These are phyloP conservation scores for Petunia hybrid DNA, from an alignment of 305 asterid species.

Conservation along the genomic window DNA sequence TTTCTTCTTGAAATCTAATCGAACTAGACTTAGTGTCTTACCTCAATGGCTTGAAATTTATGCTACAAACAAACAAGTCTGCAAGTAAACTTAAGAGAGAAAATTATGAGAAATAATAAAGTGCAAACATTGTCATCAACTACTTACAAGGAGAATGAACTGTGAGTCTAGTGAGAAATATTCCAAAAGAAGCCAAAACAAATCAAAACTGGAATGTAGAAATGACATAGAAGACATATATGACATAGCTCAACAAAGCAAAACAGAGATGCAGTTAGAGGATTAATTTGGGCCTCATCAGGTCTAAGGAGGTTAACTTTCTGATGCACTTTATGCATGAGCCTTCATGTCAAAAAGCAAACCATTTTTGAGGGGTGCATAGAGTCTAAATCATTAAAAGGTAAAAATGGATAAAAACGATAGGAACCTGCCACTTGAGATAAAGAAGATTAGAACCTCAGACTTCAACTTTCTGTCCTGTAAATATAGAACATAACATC, in stretches of 20 bases:
- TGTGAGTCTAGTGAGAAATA: background rate
- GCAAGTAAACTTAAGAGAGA: background rate
- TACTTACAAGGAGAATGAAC: conserved; percentile 8
- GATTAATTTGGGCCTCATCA: background rate
- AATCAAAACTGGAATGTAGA: conserved; percentile 24
- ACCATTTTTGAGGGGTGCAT: conserved; percentile 23
- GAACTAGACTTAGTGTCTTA: background rate
- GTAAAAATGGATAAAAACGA: background rate
- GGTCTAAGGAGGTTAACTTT: conserved; percentile 11
- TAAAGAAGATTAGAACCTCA: background rate
- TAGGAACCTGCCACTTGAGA: conserved; percentile 4
- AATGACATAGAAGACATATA: background rate
- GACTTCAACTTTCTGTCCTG: background rate
- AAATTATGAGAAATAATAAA: conserved; percentile 2
- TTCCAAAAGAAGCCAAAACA: background rate
- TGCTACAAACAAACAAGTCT: no score
- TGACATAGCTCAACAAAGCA: background rate
- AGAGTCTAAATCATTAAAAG: background rate
- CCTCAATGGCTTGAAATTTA: background rate
- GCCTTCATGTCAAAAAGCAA: conserved; percentile 6
- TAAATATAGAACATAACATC: conserved; percentile 21
- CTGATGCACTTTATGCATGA: conserved; percentile 23
- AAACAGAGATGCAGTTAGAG: conserved; percentile 5
- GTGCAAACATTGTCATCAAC: conserved; percentile 9
- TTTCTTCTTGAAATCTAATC: background rate